These are phyloP conservation scores for Corymbia maculata DNA, from an alignment of 345 rosid species.

Conservation along the genomic window DNA sequence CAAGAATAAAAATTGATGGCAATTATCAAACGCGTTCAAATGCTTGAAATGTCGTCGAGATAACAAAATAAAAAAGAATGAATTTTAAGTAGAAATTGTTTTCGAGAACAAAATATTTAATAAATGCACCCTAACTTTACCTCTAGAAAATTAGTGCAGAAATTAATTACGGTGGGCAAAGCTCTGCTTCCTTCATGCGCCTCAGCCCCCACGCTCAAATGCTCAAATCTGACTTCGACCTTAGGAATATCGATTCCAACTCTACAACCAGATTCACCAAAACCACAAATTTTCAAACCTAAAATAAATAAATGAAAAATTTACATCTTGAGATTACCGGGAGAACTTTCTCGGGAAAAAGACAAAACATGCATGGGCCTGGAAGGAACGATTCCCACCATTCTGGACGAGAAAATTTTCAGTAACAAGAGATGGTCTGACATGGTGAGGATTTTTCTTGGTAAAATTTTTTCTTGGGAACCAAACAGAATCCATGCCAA, in stretches of 20 bases:
- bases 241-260: conserved; percentile 50
- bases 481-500: neutral
- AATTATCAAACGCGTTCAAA: no score
- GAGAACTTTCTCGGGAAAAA: neutral
- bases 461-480: neutral
- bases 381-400: neutral
- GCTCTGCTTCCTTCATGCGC: conserved; percentile 62
- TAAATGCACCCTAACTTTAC: conserved; percentile 7
- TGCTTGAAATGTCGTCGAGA: no score
- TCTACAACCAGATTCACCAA: conserved; percentile 5
- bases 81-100: no score
- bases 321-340: neutral
- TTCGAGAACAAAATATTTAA: no score
- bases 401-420: neutral
- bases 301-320: neutral
- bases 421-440: neutral
- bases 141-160: conserved; percentile 32
- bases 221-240: conserved; percentile 44
- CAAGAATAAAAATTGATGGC: no score
- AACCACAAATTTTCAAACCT: neutral
- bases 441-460: neutral
- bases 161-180: conserved; percentile 52
- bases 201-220: conserved; percentile 47
- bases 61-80: no score
- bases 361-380: neutral